A percentile compares a stretch with the other conserved stretches of the same genome.
phyloP scores from a whole-genome alignment of 192 early-diverging fungal species.

The Mortierella claussenii region DNA sequence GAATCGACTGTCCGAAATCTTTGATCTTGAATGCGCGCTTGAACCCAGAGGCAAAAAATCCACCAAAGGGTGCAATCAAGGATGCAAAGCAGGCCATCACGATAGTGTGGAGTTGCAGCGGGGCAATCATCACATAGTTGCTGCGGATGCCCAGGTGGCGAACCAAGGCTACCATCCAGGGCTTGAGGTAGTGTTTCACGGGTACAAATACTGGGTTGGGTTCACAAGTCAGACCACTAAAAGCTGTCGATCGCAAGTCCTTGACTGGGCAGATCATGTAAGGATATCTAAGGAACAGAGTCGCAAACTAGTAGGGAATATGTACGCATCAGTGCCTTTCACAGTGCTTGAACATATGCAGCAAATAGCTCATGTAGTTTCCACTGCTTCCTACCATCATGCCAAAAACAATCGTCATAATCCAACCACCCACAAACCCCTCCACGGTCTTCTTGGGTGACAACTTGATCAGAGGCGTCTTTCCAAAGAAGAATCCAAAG shows the following conservation, averaged over 20 bases:
- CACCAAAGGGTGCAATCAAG: conserved; percentile 96
- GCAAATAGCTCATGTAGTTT: background rate
- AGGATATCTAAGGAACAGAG: conserved; percentile 60
- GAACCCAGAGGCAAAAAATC: conserved; percentile 96
- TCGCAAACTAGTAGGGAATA: conserved; percentile 52
- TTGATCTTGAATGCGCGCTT: conserved; percentile 98
- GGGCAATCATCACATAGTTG: conserved; percentile 73
- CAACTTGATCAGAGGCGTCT: conserved; percentile 90
- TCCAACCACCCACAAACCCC: conserved; percentile 91
- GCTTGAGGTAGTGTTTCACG: conserved; percentile 54
- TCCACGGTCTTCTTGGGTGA: conserved; percentile 99
- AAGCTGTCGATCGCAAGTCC: conserved; percentile 61
- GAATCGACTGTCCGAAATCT: conserved; percentile 96
- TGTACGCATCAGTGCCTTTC: too few species aligned
- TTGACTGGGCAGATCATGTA: conserved; percentile 72
- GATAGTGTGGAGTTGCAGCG: conserved; percentile 90
- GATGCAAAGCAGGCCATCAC: conserved; percentile 93
- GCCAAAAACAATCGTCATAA: conserved; percentile 89
- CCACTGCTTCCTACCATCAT: conserved; percentile 63
- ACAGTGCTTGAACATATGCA: background rate
- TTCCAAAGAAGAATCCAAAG: conserved; percentile 95
- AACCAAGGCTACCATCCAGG: conserved; percentile 53
- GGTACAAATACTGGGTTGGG: conserved; percentile 67
- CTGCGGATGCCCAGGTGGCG: conserved; percentile 43
- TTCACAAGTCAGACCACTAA: conserved; percentile 63